A percentile compares a stretch with the other conserved stretches of the same genome.
Evolutionary conservation across 345 rosid genomes (phyloP).

Genomic region (Moringa oleifera): DNA sequence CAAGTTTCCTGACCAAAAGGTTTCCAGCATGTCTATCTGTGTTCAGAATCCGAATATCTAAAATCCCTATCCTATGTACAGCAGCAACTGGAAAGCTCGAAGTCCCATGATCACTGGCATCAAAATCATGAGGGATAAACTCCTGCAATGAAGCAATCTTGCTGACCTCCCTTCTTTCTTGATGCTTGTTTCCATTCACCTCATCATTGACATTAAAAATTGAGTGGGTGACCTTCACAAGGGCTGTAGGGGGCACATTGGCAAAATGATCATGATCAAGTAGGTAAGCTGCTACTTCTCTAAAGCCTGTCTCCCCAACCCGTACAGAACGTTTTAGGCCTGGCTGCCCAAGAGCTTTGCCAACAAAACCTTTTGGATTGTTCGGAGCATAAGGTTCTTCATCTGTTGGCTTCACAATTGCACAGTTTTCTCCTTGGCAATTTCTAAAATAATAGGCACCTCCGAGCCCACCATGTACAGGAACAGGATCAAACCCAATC

Average conservation of each 20-base stretch:
- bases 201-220: slow-evolving; percentile 41
- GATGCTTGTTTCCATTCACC: slow-evolving; percentile 28
- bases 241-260: slow-evolving; percentile 42
- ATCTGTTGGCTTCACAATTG: slow-evolving; percentile 44
- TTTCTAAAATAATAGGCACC: slow-evolving; percentile 65
- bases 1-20: slow-evolving; percentile 72
- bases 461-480: slow-evolving; percentile 61
- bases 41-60: slow-evolving; percentile 55
- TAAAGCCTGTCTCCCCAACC: slow-evolving; percentile 44
- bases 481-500: slow-evolving; percentile 56
- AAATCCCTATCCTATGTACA: slow-evolving; percentile 58
- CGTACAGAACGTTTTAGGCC: slow-evolving; percentile 43
- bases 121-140: slow-evolving; percentile 58
- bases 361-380: slow-evolving; percentile 47
- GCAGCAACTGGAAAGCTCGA: slow-evolving; percentile 58
- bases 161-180: slow-evolving; percentile 25
- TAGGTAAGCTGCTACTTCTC: slow-evolving; percentile 49
- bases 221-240: slow-evolving; percentile 37
- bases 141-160: slow-evolving; percentile 70
- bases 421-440: slow-evolving; percentile 31
- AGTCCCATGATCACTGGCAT: slow-evolving; percentile 64
- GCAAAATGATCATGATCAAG: slow-evolving; percentile 38
- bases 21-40: slow-evolving; percentile 74
- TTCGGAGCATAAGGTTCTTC: slow-evolving; percentile 55
- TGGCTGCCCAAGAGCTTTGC: slow-evolving; percentile 46